These are phyloP conservation scores for Xylaria sp. DNA, from an alignment of 2,329 filamentous ascomycete species.

Conservation along the genomic window DNA sequence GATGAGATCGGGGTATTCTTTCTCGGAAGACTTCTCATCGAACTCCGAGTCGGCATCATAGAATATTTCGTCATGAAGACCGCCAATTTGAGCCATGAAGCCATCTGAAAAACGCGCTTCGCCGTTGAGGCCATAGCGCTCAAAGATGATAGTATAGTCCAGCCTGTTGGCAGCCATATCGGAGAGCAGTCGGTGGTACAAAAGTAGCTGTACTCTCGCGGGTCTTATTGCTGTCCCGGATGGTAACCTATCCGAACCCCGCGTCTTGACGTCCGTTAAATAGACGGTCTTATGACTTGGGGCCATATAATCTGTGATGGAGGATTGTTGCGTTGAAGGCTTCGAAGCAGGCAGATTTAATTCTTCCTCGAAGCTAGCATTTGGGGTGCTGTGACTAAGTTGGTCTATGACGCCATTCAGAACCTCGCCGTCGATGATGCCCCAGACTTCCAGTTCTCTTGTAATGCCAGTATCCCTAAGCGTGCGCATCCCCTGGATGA, in stretches of 20 bases:
- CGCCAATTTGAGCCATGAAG: slow-evolving; percentile 80
- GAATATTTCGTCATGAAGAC: slow-evolving; percentile 74
- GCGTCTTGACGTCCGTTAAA: slow-evolving; percentile 89
- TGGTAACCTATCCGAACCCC: slow-evolving; percentile 72
- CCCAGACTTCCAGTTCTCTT: slow-evolving; percentile 86
- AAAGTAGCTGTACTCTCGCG: slow-evolving; percentile 85
- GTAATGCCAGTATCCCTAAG: slow-evolving; percentile 77
- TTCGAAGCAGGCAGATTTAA: slow-evolving; percentile 56
- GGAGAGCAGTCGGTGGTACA: slow-evolving; percentile 88
- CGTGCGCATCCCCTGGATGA: slow-evolving; percentile 84
- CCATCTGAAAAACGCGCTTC: slow-evolving; percentile 77
- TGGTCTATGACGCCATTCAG: slow-evolving; percentile 93
- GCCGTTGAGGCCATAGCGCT: slow-evolving; percentile 76
- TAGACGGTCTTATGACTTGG: slow-evolving; percentile 63
- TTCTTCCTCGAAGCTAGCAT: slow-evolving; percentile 74
- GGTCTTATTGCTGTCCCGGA: slow-evolving; percentile 74
- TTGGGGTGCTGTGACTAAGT: slow-evolving; percentile 80
- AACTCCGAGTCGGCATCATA: slow-evolving; percentile 57
- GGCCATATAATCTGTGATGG: slow-evolving; percentile 57
- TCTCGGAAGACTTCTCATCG: slow-evolving; percentile 36
- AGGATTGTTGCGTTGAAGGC: slow-evolving; percentile 50
- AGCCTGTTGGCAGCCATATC: slow-evolving; percentile 77
- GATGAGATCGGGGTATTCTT: slow-evolving; percentile 52
- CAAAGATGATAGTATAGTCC: slow-evolving; percentile 74
- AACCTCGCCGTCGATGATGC: slow-evolving; percentile 80